A percentile compares a stretch with the other conserved stretches of the same genome.
phyloP scores from a whole-genome alignment of 768 basidiomycete species.

The Leccinum arenicola region DNA sequence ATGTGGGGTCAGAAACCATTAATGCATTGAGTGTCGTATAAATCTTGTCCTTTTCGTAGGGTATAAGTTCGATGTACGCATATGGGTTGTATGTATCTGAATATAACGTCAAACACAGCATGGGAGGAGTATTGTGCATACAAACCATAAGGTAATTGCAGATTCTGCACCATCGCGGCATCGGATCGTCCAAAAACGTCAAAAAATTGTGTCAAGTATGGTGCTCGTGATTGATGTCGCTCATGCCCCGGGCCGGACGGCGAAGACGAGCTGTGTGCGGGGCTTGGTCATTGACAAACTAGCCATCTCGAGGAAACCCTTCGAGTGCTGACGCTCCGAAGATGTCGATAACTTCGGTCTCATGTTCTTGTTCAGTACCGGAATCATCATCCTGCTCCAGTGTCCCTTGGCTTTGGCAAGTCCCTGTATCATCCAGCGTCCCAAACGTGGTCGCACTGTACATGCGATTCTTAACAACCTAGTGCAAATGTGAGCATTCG shows the following conservation, averaged over 20 bases:
- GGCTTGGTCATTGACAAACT: constrained; percentile 4
- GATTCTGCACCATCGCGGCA: neutral
- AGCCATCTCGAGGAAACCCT: constrained; percentile 8
- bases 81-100: constrained; percentile 1
- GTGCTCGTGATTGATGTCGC: neutral
- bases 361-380: constrained; percentile 2
- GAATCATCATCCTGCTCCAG: neutral
- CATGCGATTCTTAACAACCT: constrained; percentile 31
- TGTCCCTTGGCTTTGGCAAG: constrained; percentile 4
- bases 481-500: neutral
- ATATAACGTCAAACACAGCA: neutral
- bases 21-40: neutral
- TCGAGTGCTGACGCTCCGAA: constrained; percentile 7
- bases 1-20: neutral
- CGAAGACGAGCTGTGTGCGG: neutral
- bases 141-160: constrained; percentile 12
- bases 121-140: neutral
- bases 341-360: constrained; percentile 5
- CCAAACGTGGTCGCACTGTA: constrained; percentile 33
- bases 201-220: neutral
- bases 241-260: neutral
- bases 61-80: neutral
- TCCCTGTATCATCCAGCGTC: constrained; percentile 25
- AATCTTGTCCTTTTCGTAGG: neutral
- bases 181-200: constrained; percentile 8